Evolutionary conservation across 2,329 filamentous ascomycete genomes (phyloP).

Genomic region (Trichoderma brevicompactum): DNA sequence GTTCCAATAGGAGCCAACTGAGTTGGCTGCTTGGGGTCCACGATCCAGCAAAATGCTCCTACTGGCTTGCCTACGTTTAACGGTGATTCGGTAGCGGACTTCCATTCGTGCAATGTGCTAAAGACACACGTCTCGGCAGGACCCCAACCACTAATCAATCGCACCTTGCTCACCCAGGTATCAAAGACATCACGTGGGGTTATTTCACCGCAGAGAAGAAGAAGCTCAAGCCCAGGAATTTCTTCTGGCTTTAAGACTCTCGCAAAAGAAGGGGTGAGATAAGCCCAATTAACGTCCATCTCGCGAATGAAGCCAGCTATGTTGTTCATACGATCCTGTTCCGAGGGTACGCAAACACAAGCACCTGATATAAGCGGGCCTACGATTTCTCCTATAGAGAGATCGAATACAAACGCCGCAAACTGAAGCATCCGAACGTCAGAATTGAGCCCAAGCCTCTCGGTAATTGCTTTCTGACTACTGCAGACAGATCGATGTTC

Average conservation of each 20-base stretch:
- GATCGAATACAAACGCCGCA: slow-evolving; percentile 21
- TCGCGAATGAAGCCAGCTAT: slow-evolving; percentile 21
- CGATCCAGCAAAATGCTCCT: slow-evolving; percentile 24
- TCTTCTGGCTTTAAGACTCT: slow-evolving; percentile 10
- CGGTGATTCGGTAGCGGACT: slow-evolving; percentile 11
- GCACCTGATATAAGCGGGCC: slow-evolving; percentile 23
- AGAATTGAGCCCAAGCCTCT: slow-evolving; percentile 10
- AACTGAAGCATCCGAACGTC: slow-evolving; percentile 23
- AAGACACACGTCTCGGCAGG: slow-evolving; percentile 31
- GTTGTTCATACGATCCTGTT: slow-evolving; percentile 10
- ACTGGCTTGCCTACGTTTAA: slow-evolving; percentile 24
- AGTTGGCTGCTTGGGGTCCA: slow-evolving; percentile 11
- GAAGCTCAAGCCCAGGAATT: slow-evolving; percentile 21
- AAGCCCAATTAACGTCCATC: slow-evolving; percentile 19
- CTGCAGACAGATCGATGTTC: slow-evolving; percentile 31
- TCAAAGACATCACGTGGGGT: slow-evolving; percentile 24
- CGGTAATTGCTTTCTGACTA: slow-evolving; percentile 15
- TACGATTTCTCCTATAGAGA: slow-evolving; percentile 21
- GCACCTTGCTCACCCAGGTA: slow-evolving; percentile 25
- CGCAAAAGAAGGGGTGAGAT: slow-evolving; percentile 5
- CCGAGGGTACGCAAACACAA: slow-evolving; percentile 21
- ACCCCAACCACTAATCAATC: slow-evolving; percentile 32
- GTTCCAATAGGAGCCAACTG: slow-evolving; percentile 16
- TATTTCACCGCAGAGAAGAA: slow-evolving; percentile 30
- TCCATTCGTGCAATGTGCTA: slow-evolving; percentile 28